Base-by-base conservation (phyloP, 495 filamentous ascomycete genomes). In the Trichoderma asperelloides region DNA sequence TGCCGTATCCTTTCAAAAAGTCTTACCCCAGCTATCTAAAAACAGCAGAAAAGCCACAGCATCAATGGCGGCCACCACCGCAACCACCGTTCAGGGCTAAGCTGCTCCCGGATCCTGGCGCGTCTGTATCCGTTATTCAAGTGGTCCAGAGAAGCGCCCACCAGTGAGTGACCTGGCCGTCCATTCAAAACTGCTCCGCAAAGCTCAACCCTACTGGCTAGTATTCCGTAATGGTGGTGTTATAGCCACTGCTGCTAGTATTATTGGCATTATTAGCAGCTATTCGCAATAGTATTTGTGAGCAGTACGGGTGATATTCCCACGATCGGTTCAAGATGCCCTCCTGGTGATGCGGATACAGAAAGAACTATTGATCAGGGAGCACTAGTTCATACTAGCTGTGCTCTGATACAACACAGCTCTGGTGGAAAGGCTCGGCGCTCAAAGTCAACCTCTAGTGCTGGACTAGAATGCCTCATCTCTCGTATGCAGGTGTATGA, bases 81-180 rank as follows among this genome's bases (percentile, higher is more conserved):
- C 49, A 21, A 23, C 49, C 49, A 55, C 49, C 49, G 49, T 25
- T 55, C 49, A 55, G 3, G 49, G n/a, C 49, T 55, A 55, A 55
- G 49, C 49, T 55, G 13, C 49, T 55, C 21, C 49, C 49, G 49
- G 8, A 25, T 21, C 49, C 18, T 25, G 49, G 49, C 21, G 49
- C 49, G 49, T 45, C 49, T 55, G 49, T 55, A n/a, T 55, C 18
- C 18, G 49, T 55, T 55, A n/a, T 55, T n/a, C n/a, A 25, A 55
- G 49, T 55, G 49, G 49, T 55, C 16, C 49, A 55, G 9, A 21
- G 49, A 25, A 55, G n/a, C 21, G 49, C 49, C 18, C 18, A 21
- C 49, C 11, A 21, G 49, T 25, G 25, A 28, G 27, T 57, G 49
- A 60, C 25, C 27, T 60, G 55, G 55, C 25, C 30, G 16, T 9